Base-by-base conservation (phyloP, 2,329 filamentous ascomycete species). In the Fusarium citri region DNA sequence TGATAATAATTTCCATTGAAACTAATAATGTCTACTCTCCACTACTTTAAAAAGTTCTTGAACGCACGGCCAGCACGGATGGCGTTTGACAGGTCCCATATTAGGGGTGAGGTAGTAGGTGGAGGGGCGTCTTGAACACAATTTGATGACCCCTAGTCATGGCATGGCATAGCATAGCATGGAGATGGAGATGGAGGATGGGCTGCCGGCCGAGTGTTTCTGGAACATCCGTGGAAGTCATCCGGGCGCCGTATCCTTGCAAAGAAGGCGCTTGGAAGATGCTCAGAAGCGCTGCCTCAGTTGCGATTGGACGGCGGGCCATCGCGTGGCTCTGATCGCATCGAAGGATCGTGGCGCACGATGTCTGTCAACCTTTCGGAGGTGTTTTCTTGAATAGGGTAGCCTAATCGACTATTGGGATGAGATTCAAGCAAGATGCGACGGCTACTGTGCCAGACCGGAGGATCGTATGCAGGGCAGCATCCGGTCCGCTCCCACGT, bases 311-410 rank as follows among this genome's bases (percentile, higher is more conserved):
- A 50, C 59, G 48, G 37, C 43, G 22, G 31, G 22, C n/a, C 51
- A 64, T 57, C 41, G 59, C 53, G 54, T 70, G 42, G 63, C 28
- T 56, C 16, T 67, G 42, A 64, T 59, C 43, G n/a, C 31, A 60
- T 37, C 54, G 58, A 42, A 51, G 66, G 66, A 71, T 73, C 67
- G 70, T 73, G 68, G 70, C 73, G 59, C 64, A 43, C 64, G 56
- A 64, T 65, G 54, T 59, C 55, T 51, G 26, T 46, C 31, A 46
- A 56, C 62, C 34, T 53, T 55, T 74, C 73, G 73, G 73, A 47
- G 72, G 28, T 71, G 66, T 60, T 68, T 75, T 57, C 73, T 74
- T 22, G 34, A 75, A 75, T 42, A 64, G 72, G 73, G 64, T 61
- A 74, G 66, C 59, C 26, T 53, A 37, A 42, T 61, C 60, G 63